These are phyloP conservation scores for Fusarium fujikuroi DNA, from an alignment of 2,329 filamentous ascomycete species.

Conservation along the genomic window DNA sequence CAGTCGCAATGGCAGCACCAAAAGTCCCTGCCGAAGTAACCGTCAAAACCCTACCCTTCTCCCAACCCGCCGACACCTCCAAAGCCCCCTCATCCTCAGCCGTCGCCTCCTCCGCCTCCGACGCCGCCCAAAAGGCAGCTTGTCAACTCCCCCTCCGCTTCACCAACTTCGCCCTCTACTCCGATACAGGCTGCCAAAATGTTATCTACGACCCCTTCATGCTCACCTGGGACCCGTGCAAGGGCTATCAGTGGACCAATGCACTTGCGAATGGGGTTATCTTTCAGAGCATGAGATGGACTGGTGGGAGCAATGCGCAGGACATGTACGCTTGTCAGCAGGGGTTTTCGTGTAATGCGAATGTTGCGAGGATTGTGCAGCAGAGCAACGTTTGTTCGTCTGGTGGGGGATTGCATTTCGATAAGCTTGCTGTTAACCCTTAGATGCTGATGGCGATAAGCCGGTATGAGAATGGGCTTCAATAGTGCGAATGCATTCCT, in stretches of 20 bases:
- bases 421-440: not conserved
- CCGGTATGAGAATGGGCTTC: no score
- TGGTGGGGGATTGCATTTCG: not conserved
- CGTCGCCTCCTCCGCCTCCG: rapidly evolving
- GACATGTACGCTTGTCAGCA: not conserved
- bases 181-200: not conserved
- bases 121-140: rapidly evolving
- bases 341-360: not conserved
- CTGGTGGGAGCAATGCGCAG: not conserved
- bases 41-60: not conserved
- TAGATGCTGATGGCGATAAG: not conserved
- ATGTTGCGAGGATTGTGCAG: not conserved
- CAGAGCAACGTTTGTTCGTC: not conserved
- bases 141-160: not conserved
- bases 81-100: not conserved
- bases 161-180: not conserved
- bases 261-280: not conserved
- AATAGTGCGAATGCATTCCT: not conserved
- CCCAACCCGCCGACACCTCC: not conserved
- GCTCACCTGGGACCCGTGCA: not conserved
- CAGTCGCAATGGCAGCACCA: not conserved
- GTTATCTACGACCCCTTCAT: not conserved
- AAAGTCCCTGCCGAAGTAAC: not conserved
- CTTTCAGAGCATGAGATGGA: not conserved
- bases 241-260: not conserved